Evolutionary conservation across 1,284 basidiomycete species (phyloP).

Genomic region (Singerocomus rubriflavus): DNA sequence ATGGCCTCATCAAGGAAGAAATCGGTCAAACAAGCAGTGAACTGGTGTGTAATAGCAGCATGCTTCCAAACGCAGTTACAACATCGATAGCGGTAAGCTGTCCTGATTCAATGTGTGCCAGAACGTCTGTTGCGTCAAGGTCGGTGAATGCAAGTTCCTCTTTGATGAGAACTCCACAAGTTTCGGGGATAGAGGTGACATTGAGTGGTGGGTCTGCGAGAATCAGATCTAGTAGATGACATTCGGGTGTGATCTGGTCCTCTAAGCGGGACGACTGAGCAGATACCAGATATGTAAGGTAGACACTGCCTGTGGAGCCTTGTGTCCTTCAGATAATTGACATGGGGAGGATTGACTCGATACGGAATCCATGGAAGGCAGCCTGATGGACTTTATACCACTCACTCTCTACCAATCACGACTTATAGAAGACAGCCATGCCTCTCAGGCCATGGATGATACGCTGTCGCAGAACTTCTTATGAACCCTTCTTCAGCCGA

Average conservation of each 20-base stretch:
- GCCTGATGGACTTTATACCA: conserved; percentile 2
- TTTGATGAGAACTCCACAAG: conserved; percentile 39
- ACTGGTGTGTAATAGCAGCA: conserved; percentile 30
- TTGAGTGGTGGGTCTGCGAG: conserved; percentile 25
- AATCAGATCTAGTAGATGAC: conserved; percentile 12
- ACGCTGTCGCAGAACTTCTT: neutral
- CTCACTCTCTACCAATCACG: neutral
- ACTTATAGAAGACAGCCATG: neutral
- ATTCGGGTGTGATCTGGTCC: conserved; percentile 22
- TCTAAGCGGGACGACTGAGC: conserved; percentile 19
- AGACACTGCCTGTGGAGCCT: conserved; percentile 23
- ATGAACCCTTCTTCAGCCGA: neutral
- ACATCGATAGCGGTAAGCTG: conserved; percentile 24
- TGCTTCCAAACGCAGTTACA: conserved; percentile 31
- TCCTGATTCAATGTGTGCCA: conserved; percentile 19
- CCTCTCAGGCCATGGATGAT: conserved; percentile 3
- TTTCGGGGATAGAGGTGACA: conserved; percentile 32
- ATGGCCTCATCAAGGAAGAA: conserved; percentile 35
- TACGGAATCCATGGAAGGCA: neutral
- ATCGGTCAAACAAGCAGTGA: conserved; percentile 30
- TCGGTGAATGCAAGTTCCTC: conserved; percentile 45
- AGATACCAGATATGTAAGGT: conserved; percentile 20
- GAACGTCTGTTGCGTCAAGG: conserved; percentile 28
- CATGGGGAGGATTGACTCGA: conserved; percentile 7
- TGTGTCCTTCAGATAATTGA: conserved; percentile 24